Evolutionary conservation across 2,329 filamentous ascomycete genomes (phyloP).

Genomic region (Ascochyta clinopodiicola): DNA sequence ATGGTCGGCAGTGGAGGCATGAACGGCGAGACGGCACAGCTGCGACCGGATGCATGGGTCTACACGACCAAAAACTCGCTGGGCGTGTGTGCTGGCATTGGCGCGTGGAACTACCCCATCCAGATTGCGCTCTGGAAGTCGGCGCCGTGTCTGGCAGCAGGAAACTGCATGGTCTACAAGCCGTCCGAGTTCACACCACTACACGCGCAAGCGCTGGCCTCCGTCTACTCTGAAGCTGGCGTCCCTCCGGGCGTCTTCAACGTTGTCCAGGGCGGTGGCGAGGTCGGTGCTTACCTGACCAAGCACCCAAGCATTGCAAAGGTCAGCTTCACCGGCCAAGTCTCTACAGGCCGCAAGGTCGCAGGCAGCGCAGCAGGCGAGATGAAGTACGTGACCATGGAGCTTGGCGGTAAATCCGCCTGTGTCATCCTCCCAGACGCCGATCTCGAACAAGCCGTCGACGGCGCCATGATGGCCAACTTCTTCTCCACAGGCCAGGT

Average conservation of each 20-base stretch:
- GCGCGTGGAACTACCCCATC: constrained; percentile 91
- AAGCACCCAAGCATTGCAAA: constrained; percentile 77
- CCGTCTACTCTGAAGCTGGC: constrained; percentile 79
- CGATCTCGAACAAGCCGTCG: constrained; percentile 78
- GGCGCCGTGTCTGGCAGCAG: constrained; percentile 81
- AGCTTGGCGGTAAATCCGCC: constrained; percentile 86
- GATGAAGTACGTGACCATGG: constrained; percentile 94
- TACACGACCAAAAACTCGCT: constrained; percentile 83
- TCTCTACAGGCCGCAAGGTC: constrained; percentile 82
- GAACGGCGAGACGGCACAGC: constrained; percentile 78
- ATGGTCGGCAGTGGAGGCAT: constrained; percentile 77
- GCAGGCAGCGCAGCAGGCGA: constrained; percentile 74
- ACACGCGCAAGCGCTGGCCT: constrained; percentile 77
- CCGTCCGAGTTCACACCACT: constrained; percentile 86
- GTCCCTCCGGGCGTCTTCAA: constrained; percentile 86
- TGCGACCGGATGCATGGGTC: constrained; percentile 79
- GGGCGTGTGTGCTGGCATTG: constrained; percentile 85
- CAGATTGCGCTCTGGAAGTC: constrained; percentile 93
- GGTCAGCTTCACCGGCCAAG: constrained; percentile 89
- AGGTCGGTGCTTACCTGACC: constrained; percentile 77
- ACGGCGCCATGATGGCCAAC: constrained; percentile 92
- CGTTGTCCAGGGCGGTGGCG: constrained; percentile 80
- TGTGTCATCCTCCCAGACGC: constrained; percentile 81
- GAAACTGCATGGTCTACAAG: constrained; percentile 92
- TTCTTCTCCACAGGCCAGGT: constrained; percentile 92